phyloP scores from a whole-genome alignment of 2,329 filamentous ascomycete species.

The Neonectria coccinea region DNA sequence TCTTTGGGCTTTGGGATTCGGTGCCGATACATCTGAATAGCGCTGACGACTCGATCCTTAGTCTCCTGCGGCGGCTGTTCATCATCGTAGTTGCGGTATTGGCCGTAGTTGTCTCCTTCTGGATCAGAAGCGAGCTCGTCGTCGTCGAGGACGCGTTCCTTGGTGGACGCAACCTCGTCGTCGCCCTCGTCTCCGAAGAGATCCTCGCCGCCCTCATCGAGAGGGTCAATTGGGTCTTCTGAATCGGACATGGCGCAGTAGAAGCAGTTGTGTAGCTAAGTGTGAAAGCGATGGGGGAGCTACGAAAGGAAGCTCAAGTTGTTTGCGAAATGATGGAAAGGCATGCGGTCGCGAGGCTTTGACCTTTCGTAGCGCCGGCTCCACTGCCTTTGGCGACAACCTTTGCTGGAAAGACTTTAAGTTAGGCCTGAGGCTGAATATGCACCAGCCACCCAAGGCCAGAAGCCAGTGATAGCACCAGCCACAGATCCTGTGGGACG shows the following conservation, averaged over 20 bases:
- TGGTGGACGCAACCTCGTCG: constrained; percentile 68
- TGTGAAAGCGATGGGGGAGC: constrained; percentile 6
- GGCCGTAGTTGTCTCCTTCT: constrained; percentile 56
- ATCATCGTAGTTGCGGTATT: constrained; percentile 58
- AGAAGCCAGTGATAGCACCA: constrained; percentile 3
- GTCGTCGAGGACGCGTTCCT: constrained; percentile 73
- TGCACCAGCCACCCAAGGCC: constrained; percentile 26
- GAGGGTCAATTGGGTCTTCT: constrained; percentile 64
- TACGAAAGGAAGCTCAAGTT: constrained; percentile 15
- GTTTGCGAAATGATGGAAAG: constrained; percentile 26
- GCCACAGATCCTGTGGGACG: constrained; percentile 21
- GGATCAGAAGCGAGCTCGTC: constrained; percentile 67
- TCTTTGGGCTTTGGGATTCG: constrained; percentile 77
- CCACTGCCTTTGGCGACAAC: constrained; percentile 11
- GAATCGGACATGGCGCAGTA: constrained; percentile 64
- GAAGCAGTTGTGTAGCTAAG: constrained; percentile 14
- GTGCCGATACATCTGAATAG: constrained; percentile 75
- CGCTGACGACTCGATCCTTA: constrained; percentile 69
- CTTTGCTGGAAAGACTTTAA: constrained; percentile 7
- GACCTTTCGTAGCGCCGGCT: constrained; percentile 7
- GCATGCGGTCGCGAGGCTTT: constrained; percentile 29
- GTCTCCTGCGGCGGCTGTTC: constrained; percentile 60
- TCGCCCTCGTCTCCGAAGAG: constrained; percentile 72
- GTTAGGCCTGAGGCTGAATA: constrained; percentile 33
- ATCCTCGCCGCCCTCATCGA: constrained; percentile 70